phyloP scores from a whole-genome alignment of 192 early-diverging fungal genomes.

The Phlyctochytrium planicorne region DNA sequence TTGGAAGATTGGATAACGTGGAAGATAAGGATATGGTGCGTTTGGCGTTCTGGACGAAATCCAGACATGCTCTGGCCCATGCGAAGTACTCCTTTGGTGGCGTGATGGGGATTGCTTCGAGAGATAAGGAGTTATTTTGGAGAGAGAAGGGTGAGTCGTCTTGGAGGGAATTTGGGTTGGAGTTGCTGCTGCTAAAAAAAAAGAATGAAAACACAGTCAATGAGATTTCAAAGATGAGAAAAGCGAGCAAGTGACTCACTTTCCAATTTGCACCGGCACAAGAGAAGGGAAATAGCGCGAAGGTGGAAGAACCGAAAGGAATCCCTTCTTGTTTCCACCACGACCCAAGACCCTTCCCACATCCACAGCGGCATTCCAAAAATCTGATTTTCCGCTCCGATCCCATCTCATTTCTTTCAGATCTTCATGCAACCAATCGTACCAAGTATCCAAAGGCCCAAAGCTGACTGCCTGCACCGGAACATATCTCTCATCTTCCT shows the following conservation, averaged over 20 bases:
- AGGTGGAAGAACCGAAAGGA: background rate
- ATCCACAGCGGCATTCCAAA: background rate
- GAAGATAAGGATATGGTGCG: too few relatives aligned
- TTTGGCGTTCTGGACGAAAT: background rate
- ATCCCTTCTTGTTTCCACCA: too few relatives aligned
- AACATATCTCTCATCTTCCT: too few relatives aligned
- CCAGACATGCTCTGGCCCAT: background rate
- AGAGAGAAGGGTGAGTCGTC: too few relatives aligned
- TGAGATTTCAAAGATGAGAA: background rate
- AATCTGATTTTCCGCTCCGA: background rate
- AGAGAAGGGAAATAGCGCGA: background rate
- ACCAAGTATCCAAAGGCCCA: background rate
- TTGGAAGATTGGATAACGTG: too few relatives aligned
- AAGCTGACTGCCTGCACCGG: too few relatives aligned
- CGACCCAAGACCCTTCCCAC: background rate
- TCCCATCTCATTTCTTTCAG: background rate
- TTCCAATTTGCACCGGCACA: background rate
- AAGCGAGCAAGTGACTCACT: background rate
- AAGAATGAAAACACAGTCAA: too few relatives aligned
- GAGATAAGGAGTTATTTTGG: background rate
- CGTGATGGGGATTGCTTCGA: background rate
- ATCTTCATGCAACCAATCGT: background rate
- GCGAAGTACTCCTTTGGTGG: background rate
- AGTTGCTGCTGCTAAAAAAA: too few relatives aligned
- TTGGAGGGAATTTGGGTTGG: background rate